Percentiles rank a stretch among this genome's conserved stretches.
These are phyloP conservation scores for Tirmania nivea DNA, from an alignment of 495 filamentous ascomycete genomes.

Conservation along the genomic window DNA sequence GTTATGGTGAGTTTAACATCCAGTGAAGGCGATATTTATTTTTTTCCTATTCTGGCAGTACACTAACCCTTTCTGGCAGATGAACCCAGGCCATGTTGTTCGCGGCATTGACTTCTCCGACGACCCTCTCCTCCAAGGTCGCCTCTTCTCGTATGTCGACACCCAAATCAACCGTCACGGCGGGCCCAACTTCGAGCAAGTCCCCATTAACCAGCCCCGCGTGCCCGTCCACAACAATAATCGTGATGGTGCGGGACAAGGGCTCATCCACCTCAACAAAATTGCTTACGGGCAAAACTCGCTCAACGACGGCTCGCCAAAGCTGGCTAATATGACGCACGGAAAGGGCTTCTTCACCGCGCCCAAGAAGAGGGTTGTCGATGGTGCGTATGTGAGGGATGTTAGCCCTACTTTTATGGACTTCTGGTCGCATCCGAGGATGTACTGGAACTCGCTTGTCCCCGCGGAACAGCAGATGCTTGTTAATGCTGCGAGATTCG, in stretches of 20 bases:
- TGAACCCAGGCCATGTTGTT: slow-evolving; percentile 40
- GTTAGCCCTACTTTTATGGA: slow-evolving; percentile 46
- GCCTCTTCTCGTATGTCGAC: slow-evolving; percentile 55
- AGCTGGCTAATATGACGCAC: slow-evolving; percentile 44
- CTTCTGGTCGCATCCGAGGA: slow-evolving; percentile 52
- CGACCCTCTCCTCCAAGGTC: slow-evolving; percentile 52
- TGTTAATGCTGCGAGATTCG: slow-evolving; percentile 60
- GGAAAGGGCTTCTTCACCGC: slow-evolving; percentile 58
- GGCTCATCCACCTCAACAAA: slow-evolving; percentile 32
- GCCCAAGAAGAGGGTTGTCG: slow-evolving; percentile 29
- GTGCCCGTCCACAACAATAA: slow-evolving; percentile 53
- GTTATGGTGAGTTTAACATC: slow-evolving; percentile 32
- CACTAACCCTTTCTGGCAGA: slow-evolving; percentile 15
- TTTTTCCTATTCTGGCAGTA: background rate
- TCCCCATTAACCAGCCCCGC: slow-evolving; percentile 50
- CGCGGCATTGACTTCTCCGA: slow-evolving; percentile 52
- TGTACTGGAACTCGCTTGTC: slow-evolving; percentile 57
- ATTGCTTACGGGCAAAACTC: slow-evolving; percentile 42
- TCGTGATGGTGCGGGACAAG: slow-evolving; percentile 37
- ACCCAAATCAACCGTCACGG: slow-evolving; percentile 51
- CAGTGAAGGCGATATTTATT: background rate
- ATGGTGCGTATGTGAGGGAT: slow-evolving; percentile 35
- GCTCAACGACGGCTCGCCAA: slow-evolving; percentile 40
- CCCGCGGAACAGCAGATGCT: slow-evolving; percentile 53
- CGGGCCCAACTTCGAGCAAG: slow-evolving; percentile 54